phyloP scores from a whole-genome alignment of 1,139 yeast genomes.

The Nakaseomyces uthaithaninus region DNA sequence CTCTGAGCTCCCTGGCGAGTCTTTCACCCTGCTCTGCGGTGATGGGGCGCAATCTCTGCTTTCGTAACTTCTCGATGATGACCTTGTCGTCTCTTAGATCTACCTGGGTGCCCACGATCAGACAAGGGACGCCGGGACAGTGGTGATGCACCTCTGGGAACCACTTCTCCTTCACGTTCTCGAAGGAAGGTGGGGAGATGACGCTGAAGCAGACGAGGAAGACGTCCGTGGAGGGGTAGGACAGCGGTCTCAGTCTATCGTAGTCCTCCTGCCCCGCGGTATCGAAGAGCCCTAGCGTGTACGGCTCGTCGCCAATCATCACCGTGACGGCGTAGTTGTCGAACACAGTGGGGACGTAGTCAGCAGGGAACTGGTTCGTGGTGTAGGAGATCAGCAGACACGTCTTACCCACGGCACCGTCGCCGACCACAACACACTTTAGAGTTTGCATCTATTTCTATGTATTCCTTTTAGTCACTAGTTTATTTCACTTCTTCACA shows the following conservation, averaged over 20 bases:
- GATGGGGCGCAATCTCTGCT: slow-evolving; percentile 82
- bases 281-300: slow-evolving; percentile 87
- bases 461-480: background rate
- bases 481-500: background rate
- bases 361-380: slow-evolving; percentile 77
- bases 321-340: slow-evolving; percentile 97
- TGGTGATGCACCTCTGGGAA: slow-evolving; percentile 95
- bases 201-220: slow-evolving; percentile 89
- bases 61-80: slow-evolving; percentile 73
- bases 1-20: slow-evolving; percentile 83
- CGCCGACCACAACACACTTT: slow-evolving; percentile 93
- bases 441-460: slow-evolving; percentile 57
- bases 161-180: slow-evolving; percentile 95
- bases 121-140: slow-evolving; percentile 93
- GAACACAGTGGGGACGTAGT: slow-evolving; percentile 80
- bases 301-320: slow-evolving; percentile 95
- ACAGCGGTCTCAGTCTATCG: slow-evolving; percentile 88
- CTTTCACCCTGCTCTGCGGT: slow-evolving; percentile 80
- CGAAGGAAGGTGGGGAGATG: slow-evolving; percentile 91
- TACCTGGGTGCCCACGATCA: slow-evolving; percentile 90
- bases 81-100: slow-evolving; percentile 90
- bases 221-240: slow-evolving; percentile 93
- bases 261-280: slow-evolving; percentile 99
- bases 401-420: slow-evolving; percentile 94
- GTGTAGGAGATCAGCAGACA: slow-evolving; percentile 84